phyloP scores from a whole-genome alignment of 495 filamentous ascomycete genomes.

The Aspergillus mulundensis region DNA sequence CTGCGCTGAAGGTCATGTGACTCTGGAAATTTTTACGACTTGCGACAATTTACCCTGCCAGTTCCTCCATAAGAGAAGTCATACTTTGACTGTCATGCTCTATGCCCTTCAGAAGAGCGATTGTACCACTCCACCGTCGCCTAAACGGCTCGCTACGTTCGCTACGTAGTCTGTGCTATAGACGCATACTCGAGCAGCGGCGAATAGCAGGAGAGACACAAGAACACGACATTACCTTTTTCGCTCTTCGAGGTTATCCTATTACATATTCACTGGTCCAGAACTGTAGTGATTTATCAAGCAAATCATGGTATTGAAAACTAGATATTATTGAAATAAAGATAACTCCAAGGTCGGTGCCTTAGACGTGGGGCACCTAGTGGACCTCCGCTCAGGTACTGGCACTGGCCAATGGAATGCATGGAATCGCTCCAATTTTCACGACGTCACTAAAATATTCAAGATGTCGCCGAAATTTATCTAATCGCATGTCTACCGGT shows the following conservation, averaged over 20 bases:
- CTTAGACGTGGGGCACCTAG: conserved; percentile 1
- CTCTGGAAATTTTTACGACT: conserved; percentile 20
- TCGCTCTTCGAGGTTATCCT: too few species aligned
- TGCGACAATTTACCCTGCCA: background rate
- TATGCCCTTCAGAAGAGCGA: background rate
- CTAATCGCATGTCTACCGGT: background rate
- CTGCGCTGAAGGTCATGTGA: conserved; percentile 30
- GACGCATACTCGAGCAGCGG: too few species aligned
- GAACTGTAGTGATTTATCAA: too few species aligned
- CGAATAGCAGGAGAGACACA: too few species aligned
- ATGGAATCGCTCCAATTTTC: background rate
- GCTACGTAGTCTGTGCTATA: too few species aligned
- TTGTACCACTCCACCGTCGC: background rate
- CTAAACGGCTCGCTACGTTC: too few species aligned
- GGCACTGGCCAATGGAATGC: background rate
- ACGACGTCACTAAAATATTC: conserved; percentile 5
- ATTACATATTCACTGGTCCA: too few species aligned
- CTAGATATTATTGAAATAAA: too few species aligned
- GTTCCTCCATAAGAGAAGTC: background rate
- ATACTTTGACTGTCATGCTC: background rate
- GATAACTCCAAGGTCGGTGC: background rate
- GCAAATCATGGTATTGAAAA: too few species aligned
- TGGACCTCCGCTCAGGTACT: conserved; percentile 2
- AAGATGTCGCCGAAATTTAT: background rate
- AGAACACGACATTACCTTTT: too few species aligned